phyloP scores from a whole-genome alignment of 2,329 filamentous ascomycete species.

The Cadophora gregata region DNA sequence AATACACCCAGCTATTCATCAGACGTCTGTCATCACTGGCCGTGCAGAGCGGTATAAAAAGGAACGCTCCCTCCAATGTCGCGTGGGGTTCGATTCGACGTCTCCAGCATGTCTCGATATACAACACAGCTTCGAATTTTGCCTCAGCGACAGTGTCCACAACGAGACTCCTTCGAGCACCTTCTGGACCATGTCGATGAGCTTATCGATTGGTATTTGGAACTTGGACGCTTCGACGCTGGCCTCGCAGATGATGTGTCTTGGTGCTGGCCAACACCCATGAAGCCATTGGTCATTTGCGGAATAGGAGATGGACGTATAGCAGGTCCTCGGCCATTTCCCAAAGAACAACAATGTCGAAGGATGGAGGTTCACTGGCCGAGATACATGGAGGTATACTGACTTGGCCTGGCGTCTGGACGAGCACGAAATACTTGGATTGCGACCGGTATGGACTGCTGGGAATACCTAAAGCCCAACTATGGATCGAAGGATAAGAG shows the following conservation, averaged over 20 bases:
- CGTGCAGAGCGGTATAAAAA: conserved; percentile 1
- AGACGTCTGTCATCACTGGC: conserved; percentile 2
- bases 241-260: neutral
- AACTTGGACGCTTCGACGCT: neutral
- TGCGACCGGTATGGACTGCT: no score
- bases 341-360: no score
- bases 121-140: neutral
- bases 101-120: neutral
- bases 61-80: neutral
- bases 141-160: neutral
- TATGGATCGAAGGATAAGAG: no score
- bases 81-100: neutral
- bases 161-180: neutral
- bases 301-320: no score
- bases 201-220: neutral
- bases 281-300: no score
- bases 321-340: no score
- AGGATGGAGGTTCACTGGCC: no score
- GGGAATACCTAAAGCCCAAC: no score
- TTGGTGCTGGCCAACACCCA: neutral
- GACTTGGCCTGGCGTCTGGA: no score
- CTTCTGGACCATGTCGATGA: neutral
- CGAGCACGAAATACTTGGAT: no score
- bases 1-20: conserved; percentile 5
- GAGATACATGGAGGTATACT: no score